Conservation (phyloP, 2,329 filamentous ascomycete species). For the Penicillium sp. region DNA sequence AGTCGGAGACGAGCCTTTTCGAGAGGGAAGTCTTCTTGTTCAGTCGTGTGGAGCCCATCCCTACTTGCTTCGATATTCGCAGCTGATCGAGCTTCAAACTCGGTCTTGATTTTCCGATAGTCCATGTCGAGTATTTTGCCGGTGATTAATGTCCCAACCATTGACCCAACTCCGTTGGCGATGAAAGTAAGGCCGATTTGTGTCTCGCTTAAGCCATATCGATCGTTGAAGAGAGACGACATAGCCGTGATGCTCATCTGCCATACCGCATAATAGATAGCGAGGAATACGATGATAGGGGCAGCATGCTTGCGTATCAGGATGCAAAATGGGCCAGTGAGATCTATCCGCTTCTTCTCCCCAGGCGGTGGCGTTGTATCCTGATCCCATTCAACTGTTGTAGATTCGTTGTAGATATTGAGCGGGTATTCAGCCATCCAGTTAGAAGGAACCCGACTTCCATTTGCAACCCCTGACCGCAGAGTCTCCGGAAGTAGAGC, state of each 20-base stretch:
- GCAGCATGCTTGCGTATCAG: constrained; percentile 46
- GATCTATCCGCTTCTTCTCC: constrained; percentile 42
- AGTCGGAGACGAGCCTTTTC: constrained; percentile 55
- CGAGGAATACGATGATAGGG: constrained; percentile 50
- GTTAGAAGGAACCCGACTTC: constrained; percentile 19
- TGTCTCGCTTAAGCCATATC: constrained; percentile 46
- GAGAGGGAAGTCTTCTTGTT: constrained; percentile 42
- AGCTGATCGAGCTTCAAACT: constrained; percentile 17
- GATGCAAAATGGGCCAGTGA: constrained; percentile 50
- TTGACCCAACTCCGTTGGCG: constrained; percentile 56
- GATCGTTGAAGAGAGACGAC: constrained; percentile 49
- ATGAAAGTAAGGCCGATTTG: constrained; percentile 55
- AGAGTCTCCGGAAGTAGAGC: constrained; percentile 44
- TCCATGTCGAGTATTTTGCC: constrained; percentile 56
- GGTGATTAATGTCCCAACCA: constrained; percentile 53
- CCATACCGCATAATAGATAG: constrained; percentile 55
- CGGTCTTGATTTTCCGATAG: constrained; percentile 46
- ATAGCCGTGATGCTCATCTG: constrained; percentile 58
- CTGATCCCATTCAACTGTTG: constrained; percentile 5
- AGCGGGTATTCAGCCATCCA: constrained; percentile 21
- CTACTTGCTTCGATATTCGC: neutral
- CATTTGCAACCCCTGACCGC: constrained; percentile 37
- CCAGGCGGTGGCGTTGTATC: constrained; percentile 6
- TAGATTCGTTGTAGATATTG: constrained; percentile 6
- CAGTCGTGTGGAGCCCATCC: neutral